Base-by-base conservation (phyloP, 352 stramenopile genomes). In the Phytopythium sindhum region DNA sequence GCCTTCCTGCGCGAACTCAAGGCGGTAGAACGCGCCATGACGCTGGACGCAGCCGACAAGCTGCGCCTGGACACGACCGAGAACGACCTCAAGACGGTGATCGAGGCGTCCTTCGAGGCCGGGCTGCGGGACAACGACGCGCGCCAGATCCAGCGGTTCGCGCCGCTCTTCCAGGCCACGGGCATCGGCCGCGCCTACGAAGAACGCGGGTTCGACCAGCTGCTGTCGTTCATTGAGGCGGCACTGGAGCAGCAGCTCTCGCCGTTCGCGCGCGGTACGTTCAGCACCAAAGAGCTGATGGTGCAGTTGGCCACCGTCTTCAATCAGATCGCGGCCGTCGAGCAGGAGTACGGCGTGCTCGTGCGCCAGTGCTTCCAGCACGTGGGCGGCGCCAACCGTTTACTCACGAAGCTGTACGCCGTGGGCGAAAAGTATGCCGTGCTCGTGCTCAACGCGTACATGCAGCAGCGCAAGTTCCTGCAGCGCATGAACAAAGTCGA, bases 61-160 rank as follows among this genome's bases (percentile, higher is more conserved):
- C 63, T 96, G 58, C 86, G 86, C 41, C 73, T 96, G 28, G 86
- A 93, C 66, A 91, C 82, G 19, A 86, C 91, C 52, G 88, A 96
- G 72, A 92, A 78, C 60, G 86, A 96, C 53, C 76, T 95, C 1
- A 91, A 93, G 65, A 68, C 67, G 29, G 71, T 91, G 37, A 87
- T 96, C 68, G 84, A 94, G 70, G 72, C 73, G 26, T 67, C 76
- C 29, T 92, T 93, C 23, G 80, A 84, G 15, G 69, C 83, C 1
- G 85, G 81, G 1, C 55, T 96, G 39, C 68, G 63, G 7, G 61
- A 67, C 11, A 65, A 68, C 8, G 81, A 93, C 52, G 69, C 64
- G 17, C 60, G 60, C 31, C 68, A 80, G 33, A 63, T 96, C 57
- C 74, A 87, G 48, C 74, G 67, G n/a, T 91, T 89, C 67, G 85